These are phyloP conservation scores for Fusarium sambucinum DNA, from an alignment of 2,329 filamentous ascomycete species.

Conservation along the genomic window DNA sequence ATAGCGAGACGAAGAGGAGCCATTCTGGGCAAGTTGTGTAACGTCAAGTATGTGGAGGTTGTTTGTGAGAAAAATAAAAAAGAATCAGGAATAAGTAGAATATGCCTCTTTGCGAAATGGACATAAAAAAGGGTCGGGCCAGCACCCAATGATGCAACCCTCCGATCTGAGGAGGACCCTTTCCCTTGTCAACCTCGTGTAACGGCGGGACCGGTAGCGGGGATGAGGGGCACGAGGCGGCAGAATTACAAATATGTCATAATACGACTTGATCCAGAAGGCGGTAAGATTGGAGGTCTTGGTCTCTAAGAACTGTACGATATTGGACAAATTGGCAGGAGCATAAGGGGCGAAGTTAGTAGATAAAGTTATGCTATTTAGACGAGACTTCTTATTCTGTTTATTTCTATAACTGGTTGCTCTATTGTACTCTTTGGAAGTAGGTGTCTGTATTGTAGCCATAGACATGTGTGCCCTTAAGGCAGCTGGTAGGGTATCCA, in stretches of 20 bases:
- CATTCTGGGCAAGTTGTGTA: slow-evolving; percentile 28
- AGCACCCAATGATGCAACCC: slow-evolving; percentile 13
- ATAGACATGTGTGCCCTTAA: no score
- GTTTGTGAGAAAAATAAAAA: neutral
- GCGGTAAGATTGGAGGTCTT: slow-evolving; percentile 24
- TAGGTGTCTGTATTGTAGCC: no score
- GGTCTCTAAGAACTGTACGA: neutral
- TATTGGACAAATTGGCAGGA: neutral
- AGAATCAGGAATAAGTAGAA: neutral
- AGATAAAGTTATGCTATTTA: no score
- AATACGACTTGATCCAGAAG: neutral
- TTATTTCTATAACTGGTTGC: no score
- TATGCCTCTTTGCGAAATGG: slow-evolving; percentile 26
- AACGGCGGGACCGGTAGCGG: slow-evolving; percentile 41
- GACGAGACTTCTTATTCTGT: no score
- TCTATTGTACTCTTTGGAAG: no score
- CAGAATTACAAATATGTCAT: slow-evolving; percentile 29
- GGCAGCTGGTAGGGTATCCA: no score
- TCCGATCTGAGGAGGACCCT: slow-evolving; percentile 25
- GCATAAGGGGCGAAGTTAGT: neutral
- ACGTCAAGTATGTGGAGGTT: neutral
- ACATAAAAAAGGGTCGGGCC: neutral
- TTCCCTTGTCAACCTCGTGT: slow-evolving; percentile 12
- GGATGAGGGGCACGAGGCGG: slow-evolving; percentile 23
- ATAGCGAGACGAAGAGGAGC: slow-evolving; percentile 81